Percentiles rank a stretch among this genome's conserved stretches.
Conservation (phyloP, 208 protist species). For the Jaenimonas drosophilae region DNA sequence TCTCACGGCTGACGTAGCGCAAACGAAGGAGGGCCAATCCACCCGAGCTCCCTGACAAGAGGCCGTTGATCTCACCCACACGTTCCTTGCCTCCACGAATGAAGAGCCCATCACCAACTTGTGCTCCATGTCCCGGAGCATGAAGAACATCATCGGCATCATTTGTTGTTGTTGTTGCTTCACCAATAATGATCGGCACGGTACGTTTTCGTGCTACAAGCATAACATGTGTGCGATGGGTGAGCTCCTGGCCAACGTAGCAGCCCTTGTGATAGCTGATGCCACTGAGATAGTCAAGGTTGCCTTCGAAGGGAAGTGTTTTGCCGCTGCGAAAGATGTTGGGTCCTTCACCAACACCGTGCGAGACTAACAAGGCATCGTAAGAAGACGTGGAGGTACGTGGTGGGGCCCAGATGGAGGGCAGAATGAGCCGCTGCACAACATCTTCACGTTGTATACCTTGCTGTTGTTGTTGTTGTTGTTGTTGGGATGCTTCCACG, state of each 20-base stretch:
- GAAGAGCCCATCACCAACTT: slow-evolving; percentile 33
- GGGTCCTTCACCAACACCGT: slow-evolving; percentile 82
- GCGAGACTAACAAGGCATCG: slow-evolving; percentile 28
- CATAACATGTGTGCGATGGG: slow-evolving; percentile 90
- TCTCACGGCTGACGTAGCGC: slow-evolving; percentile 54
- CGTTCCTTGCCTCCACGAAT: slow-evolving; percentile 22
- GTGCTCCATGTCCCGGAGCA: too few relatives aligned
- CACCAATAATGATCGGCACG: slow-evolving; percentile 54
- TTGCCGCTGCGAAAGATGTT: slow-evolving; percentile 50
- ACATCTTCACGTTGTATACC: too few relatives aligned
- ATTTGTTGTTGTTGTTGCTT: background rate
- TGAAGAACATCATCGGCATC: background rate
- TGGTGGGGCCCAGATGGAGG: slow-evolving; percentile 5
- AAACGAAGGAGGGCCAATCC: slow-evolving; percentile 65
- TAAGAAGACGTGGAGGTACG: slow-evolving; percentile 17
- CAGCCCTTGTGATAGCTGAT: slow-evolving; percentile 94
- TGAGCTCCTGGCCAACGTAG: slow-evolving; percentile 95
- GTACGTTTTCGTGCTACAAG: slow-evolving; percentile 91
- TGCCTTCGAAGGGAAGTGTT: slow-evolving; percentile 87
- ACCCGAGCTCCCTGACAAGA: too few relatives aligned
- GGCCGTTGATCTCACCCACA: slow-evolving; percentile 65
- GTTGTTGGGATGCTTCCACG: too few relatives aligned
- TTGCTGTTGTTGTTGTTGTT: too few relatives aligned
- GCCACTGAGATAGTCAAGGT: slow-evolving; percentile 85
- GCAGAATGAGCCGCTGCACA: slow-evolving; percentile 4